Base-by-base conservation (phyloP, 306 rosid genomes). In the Prunus padus region DNA sequence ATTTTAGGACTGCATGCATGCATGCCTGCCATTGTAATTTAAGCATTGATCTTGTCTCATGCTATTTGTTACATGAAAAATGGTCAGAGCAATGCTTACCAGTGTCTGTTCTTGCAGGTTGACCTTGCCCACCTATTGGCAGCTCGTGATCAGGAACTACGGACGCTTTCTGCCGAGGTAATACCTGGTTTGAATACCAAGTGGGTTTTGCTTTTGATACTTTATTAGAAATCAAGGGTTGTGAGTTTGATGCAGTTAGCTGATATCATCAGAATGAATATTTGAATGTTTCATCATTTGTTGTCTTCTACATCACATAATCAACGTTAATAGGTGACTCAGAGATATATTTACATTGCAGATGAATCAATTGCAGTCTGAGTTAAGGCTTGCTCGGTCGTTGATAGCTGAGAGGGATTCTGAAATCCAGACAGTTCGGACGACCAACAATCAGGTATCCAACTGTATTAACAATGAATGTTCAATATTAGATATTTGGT, bases 161-260 rank as follows among this genome's bases (percentile, higher is more conserved):
- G 99, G 77, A 92, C 99, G 4, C 89, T 92, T 76, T 86, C 97
- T 22, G 99, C 99, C 8, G 99, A 96, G 98, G 98, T 96, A 89
- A 67, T 76, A 76, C 40, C 69, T 65, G 55, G 61, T 76, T 22
- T 73, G 16, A 81, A 72, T 62, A 37, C 70, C 13, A 52, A 54
- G 47, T 5, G 18, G 44, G 42, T 37, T 23, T 72, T 8, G 5
- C 25, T 60, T 68, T 61, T 23, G 51, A 20, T 76, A 54, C 23
- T 59, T 23, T 47, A 19, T 25, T 8, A 69, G 56, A 67, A 57
- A 57, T 20, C 42, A 33, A 23, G 49, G 49, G 31, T 52, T 51
- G 40, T 45, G 14, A 13, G 57, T 30, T 75, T 62, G 11, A 59
- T 31, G 30, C 31, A 61, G 22, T 23, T 22, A n/a, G 50, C 65